Percentiles rank a stretch among this genome's conserved stretches.
Evolutionary conservation across 1,284 basidiomycete genomes (phyloP).

Genomic region (Termitomyces sp.): DNA sequence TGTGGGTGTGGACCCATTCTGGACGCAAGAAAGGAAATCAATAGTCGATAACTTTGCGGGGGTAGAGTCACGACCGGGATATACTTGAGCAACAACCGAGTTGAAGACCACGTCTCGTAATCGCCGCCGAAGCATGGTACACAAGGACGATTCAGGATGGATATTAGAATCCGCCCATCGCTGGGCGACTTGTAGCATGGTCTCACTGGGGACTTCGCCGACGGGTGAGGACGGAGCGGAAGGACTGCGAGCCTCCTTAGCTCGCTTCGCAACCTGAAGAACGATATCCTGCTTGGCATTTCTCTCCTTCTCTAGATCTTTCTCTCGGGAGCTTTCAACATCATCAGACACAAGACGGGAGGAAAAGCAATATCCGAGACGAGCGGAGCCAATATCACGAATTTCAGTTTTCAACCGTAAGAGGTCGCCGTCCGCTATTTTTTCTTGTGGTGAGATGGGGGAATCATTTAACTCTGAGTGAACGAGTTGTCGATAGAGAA

Average conservation of each 20-base stretch:
- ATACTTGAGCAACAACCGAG: constrained; percentile 49
- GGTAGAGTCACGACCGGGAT: constrained; percentile 35
- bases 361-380: constrained; percentile 50
- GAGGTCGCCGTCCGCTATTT: constrained; percentile 44
- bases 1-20: constrained; percentile 10
- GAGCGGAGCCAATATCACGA: constrained; percentile 64
- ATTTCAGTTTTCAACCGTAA: constrained; percentile 69
- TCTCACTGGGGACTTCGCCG: constrained; percentile 40
- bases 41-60: constrained; percentile 23
- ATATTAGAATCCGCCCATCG: constrained; percentile 64
- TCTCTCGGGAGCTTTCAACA: constrained; percentile 15
- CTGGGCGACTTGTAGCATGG: constrained; percentile 51
- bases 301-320: constrained; percentile 42
- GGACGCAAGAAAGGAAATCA: constrained; percentile 20
- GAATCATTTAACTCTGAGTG: constrained; percentile 35
- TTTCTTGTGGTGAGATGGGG: constrained; percentile 23
- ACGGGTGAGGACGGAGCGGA: constrained; percentile 20
- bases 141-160: constrained; percentile 47
- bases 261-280: constrained; percentile 63
- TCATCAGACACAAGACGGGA: constrained; percentile 22
- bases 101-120: constrained; percentile 62
- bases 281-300: constrained; percentile 53
- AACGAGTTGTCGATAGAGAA: constrained; percentile 75
- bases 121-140: constrained; percentile 53
- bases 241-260: constrained; percentile 36